phyloP scores from a whole-genome alignment of 371 early-diverging fungal species.

The Dichotomocladium elegans region DNA sequence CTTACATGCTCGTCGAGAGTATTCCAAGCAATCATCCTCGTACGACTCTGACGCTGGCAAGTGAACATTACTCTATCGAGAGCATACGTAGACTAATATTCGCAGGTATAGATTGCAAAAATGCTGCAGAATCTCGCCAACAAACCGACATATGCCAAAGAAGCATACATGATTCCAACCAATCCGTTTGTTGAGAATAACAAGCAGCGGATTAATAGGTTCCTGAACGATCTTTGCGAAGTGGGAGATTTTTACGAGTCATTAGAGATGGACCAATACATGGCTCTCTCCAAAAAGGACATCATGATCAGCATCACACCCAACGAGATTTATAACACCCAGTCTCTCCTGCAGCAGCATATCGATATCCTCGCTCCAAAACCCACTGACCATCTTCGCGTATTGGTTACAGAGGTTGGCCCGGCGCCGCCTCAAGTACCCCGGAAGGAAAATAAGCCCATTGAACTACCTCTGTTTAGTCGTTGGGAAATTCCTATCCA shows the following conservation, averaged over 20 bases:
- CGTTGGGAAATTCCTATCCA: slow-evolving; percentile 88
- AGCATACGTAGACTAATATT: too few relatives aligned
- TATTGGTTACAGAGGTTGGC: slow-evolving; percentile 75
- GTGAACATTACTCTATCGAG: neutral
- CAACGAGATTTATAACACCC: slow-evolving; percentile 90
- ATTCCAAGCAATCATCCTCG: slow-evolving; percentile 75
- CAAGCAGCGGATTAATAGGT: slow-evolving; percentile 75
- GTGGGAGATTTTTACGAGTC: slow-evolving; percentile 92
- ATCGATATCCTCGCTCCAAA: slow-evolving; percentile 71
- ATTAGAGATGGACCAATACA: slow-evolving; percentile 94
- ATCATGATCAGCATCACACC: slow-evolving; percentile 80
- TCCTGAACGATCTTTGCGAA: slow-evolving; percentile 86
- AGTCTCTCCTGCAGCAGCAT: slow-evolving; percentile 77
- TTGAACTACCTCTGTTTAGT: slow-evolving; percentile 78
- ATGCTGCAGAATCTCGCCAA: slow-evolving; percentile 91
- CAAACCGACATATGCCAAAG: slow-evolving; percentile 87
- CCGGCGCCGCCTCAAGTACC: slow-evolving; percentile 74
- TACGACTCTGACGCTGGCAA: slow-evolving; percentile 74
- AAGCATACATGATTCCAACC: slow-evolving; percentile 83
- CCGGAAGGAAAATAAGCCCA: slow-evolving; percentile 75
- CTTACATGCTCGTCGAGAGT: slow-evolving; percentile 84
- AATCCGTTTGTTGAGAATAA: slow-evolving; percentile 84
- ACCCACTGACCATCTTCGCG: slow-evolving; percentile 73
- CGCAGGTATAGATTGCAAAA: slow-evolving; percentile 74
- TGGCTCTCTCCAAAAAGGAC: slow-evolving; percentile 88